These are phyloP conservation scores for Candida dubliniensis DNA, from an alignment of 1,139 yeast genomes.

Conservation along the genomic window DNA sequence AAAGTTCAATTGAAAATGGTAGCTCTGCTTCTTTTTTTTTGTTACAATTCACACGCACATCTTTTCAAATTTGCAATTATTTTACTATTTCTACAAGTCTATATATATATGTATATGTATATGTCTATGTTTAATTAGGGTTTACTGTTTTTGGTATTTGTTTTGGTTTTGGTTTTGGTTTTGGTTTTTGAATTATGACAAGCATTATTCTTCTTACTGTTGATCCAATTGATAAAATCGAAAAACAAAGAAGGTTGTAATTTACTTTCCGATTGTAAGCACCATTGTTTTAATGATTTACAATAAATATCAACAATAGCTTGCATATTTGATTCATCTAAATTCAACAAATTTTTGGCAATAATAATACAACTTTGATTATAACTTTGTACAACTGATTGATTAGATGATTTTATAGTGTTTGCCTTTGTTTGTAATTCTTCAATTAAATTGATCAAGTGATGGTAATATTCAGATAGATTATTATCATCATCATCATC, in stretches of 20 bases:
- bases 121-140: background rate
- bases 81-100: too few species aligned
- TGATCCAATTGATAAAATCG: slow-evolving; percentile 82
- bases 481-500: too few species aligned
- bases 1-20: background rate
- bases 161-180: background rate
- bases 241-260: slow-evolving; percentile 63
- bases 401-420: slow-evolving; percentile 45
- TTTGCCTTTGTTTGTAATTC: slow-evolving; percentile 42
- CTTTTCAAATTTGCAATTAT: too few species aligned
- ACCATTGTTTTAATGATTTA: slow-evolving; percentile 61
- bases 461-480: slow-evolving; percentile 12
- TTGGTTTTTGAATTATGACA: too few species aligned
- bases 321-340: slow-evolving; percentile 32
- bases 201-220: slow-evolving; percentile 32
- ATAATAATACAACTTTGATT: slow-evolving; percentile 63
- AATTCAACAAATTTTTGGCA: slow-evolving; percentile 51
- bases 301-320: slow-evolving; percentile 57
- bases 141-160: background rate
- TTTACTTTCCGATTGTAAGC: slow-evolving; percentile 45
- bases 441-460: slow-evolving; percentile 26
- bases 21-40: too few species aligned
- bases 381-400: slow-evolving; percentile 54
- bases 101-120: background rate
- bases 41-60: too few species aligned